Evolutionary conservation across 2,329 filamentous ascomycete species (phyloP).

Genomic region (Colletotrichum cordylinicola): DNA sequence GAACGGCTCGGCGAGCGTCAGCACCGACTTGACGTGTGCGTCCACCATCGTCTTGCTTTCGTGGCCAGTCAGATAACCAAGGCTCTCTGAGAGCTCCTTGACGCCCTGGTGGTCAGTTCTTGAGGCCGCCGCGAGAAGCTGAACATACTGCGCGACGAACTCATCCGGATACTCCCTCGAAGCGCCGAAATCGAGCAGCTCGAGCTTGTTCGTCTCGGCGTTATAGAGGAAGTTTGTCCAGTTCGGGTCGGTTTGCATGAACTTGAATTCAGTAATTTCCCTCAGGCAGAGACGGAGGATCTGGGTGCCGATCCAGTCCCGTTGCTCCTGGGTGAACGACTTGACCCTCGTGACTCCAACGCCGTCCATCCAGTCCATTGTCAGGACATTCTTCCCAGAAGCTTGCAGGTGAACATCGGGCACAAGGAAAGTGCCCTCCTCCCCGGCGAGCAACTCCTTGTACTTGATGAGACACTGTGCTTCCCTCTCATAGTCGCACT

Average conservation of each 20-base stretch:
- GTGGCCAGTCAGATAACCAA: slow-evolving; percentile 92
- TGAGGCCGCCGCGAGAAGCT: slow-evolving; percentile 81
- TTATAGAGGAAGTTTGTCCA: slow-evolving; percentile 99
- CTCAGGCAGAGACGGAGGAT: slow-evolving; percentile 90
- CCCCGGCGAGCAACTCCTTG: slow-evolving; percentile 75
- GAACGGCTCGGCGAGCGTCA: slow-evolving; percentile 94
- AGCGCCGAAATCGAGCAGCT: slow-evolving; percentile 95
- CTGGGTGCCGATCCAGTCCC: slow-evolving; percentile 95
- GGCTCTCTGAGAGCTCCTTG: slow-evolving; percentile 70
- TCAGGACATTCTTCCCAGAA: slow-evolving; percentile 85
- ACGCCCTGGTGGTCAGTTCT: slow-evolving; percentile 69
- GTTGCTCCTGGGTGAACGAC: slow-evolving; percentile 79
- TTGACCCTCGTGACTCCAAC: slow-evolving; percentile 82
- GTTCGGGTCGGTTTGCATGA: slow-evolving; percentile 99
- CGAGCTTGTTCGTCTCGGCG: slow-evolving; percentile 71
- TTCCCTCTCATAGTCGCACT: slow-evolving; percentile 94
- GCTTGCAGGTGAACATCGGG: slow-evolving; percentile 80
- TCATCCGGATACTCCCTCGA: slow-evolving; percentile 81
- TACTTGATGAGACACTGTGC: slow-evolving; percentile 82
- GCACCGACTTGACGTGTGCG: slow-evolving; percentile 85
- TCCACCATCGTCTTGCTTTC: slow-evolving; percentile 88
- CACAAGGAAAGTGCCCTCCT: slow-evolving; percentile 77
- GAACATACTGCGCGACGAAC: slow-evolving; percentile 83
- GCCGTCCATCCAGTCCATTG: slow-evolving; percentile 91
- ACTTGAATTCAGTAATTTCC: slow-evolving; percentile 92